Evolutionary conservation across 192 early-diverging fungal genomes (phyloP), one percentile per base, ranked within the genome.

Genomic region (Entomortierella chlamydospora): DNA sequence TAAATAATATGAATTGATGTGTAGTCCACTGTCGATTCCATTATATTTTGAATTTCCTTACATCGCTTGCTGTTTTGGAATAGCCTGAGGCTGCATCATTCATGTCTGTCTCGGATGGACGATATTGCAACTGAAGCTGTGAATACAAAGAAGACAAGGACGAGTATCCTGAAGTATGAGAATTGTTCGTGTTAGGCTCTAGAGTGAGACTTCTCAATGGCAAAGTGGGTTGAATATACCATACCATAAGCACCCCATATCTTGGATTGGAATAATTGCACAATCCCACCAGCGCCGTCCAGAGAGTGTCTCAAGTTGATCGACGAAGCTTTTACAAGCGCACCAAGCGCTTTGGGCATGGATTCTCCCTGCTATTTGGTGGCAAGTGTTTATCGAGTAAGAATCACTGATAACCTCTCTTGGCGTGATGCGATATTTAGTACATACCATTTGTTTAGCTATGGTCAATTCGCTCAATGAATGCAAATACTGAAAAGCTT

Each of bases 161-260:
- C 17, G 60, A 30, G 47, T 55, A 69, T 4, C 74, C 74, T 78
- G 64, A 2, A 55, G 18, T 15, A n/a, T 37, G 18, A 7, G 12
- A 54, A 49, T 33, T 31, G 13, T 50, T 15, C 18, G 4, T 7
- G 10, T 37, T 37, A 37, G 4, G 34, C 34, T 37, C 10, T 37
- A 4, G 34, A 37, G 10, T 10, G 34, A 37, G 4, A 7, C 34
- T 37, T 37, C 34, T 37, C 34, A 37, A 37, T 7, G 34, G 4
- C 4, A 37, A 37, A 37, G 10, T 37, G 34, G 10, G 34, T n/a
- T 37, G 34, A 7, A n/a, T 12, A 47, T 0, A 18, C 9, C 51
- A 11, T 78, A 78, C 74, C 74, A 60, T 64, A 78, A 22, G 66
- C 49, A 8, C 54, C 55, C 74, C 74, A 78, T 3, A 57, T 70